Evolutionary conservation across 2,329 filamentous ascomycete genomes (phyloP), one percentile per base, ranked within the genome.

Genomic region (Cercospora sp.): DNA sequence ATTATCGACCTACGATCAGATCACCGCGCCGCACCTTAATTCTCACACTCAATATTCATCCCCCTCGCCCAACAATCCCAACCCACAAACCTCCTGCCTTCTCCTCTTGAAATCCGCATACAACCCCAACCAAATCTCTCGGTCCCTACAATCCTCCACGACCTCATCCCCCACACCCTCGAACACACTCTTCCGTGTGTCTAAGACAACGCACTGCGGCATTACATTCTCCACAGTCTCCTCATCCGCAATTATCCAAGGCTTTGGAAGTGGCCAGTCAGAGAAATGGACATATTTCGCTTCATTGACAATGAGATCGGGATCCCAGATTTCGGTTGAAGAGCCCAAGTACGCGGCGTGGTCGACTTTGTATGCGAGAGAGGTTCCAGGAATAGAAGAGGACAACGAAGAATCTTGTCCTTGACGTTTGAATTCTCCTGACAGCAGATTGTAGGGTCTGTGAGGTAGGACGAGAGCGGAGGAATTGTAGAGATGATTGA

Each of bases 241-340:
- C 48, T 36, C 26, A n/a, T 31, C 58, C 6, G 60, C 77, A 73
- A 75, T 74, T 78, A 76, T 81, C 79, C 60, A 86, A 2, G 87
- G 87, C 71, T 92, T 92, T 0, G 89, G 88, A 5, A 91, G 72
- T 0, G 90, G 90, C 87, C 87, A 90, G 74, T 92, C 90, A 12
- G 87, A 89, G 76, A 91, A 92, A 76, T 92, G 90, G 2, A 92
- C 80, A 5, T 90, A 82, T 70, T 90, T 91, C 6, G 88, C 87
- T 72, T 90, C 87, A 13, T 83, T 82, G 63, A 86, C 81, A 1
- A 83, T 82, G 48, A 76, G 78, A 26, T 87, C 79, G 0, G 89
- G 83, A 73, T 91, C 85, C 88, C 89, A 91, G 2, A 74, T 72
- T 69, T 87, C 86, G 0, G 80, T 78, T 16, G 79, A 73, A 9